Evolutionary conservation across 495 filamentous ascomycete species (phyloP).

Genomic region (Lophium mytilinum): DNA sequence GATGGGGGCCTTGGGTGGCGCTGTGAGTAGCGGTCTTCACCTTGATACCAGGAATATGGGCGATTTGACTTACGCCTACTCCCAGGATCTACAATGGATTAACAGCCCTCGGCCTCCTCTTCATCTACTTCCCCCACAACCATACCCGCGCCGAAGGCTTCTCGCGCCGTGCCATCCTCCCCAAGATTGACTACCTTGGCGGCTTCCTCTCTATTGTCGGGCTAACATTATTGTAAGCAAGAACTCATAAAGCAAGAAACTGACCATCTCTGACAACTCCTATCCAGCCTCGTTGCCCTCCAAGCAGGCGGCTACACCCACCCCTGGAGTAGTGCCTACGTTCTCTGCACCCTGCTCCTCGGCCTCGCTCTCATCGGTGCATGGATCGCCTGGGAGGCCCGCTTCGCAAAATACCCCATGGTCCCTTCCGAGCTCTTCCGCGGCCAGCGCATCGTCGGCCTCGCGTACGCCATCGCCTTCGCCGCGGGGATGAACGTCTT

Average conservation of each 20-base stretch:
- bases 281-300: conserved; percentile 24
- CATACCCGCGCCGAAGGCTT: conserved; percentile 25
- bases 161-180: conserved; percentile 18
- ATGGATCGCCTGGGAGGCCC: conserved; percentile 62
- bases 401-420: conserved; percentile 64
- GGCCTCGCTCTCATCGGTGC: conserved; percentile 51
- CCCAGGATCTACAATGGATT: conserved; percentile 26
- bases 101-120: conserved; percentile 16
- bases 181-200: conserved; percentile 26
- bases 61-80: conserved; percentile 2
- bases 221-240: conserved; percentile 24
- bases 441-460: conserved; percentile 24
- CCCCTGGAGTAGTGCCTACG: conserved; percentile 65
- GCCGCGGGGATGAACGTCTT: conserved; percentile 30
- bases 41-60: neutral
- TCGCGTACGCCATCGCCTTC: conserved; percentile 26
- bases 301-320: conserved; percentile 48
- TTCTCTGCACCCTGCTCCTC: conserved; percentile 71
- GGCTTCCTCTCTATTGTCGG: conserved; percentile 25
- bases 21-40: conserved; percentile 13
- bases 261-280: no score
- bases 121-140: conserved; percentile 26
- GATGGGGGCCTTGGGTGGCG: conserved; percentile 27
- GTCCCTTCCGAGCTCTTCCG: conserved; percentile 56
- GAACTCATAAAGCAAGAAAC: no score